Conservation (phyloP, 1,284 basidiomycete species). For the Tremellales sp. region DNA sequence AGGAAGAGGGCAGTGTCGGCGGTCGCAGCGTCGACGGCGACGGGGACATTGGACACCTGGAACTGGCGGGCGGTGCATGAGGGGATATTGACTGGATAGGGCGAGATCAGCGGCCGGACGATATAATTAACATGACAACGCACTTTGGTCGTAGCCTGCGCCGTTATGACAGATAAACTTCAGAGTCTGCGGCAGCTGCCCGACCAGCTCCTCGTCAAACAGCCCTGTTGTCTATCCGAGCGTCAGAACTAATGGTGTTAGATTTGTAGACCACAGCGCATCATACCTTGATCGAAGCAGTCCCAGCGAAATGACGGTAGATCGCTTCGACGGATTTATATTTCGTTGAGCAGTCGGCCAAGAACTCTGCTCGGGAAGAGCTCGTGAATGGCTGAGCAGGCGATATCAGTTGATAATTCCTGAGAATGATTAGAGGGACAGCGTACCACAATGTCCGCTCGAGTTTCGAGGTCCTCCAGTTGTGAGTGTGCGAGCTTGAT, state of each 20-base stretch:
- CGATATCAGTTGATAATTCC: no score
- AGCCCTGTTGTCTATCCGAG: slow-evolving; percentile 17
- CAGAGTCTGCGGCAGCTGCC: slow-evolving; percentile 8
- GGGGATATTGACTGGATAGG: slow-evolving; percentile 1
- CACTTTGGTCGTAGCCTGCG: slow-evolving; percentile 35
- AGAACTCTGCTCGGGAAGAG: slow-evolving; percentile 11
- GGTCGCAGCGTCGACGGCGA: slow-evolving; percentile 81
- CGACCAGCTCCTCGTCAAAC: slow-evolving; percentile 20
- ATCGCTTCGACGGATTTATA: slow-evolving; percentile 16
- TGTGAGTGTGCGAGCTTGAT: slow-evolving; percentile 17
- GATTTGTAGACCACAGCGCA: neutral
- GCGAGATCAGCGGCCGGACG: neutral
- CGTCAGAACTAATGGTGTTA: no score
- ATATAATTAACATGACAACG: slow-evolving; percentile 9
- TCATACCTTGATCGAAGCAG: slow-evolving; percentile 20
- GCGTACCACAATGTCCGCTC: slow-evolving; percentile 15
- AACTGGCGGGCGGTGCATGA: slow-evolving; percentile 30
- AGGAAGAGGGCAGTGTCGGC: slow-evolving; percentile 82
- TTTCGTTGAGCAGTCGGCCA: slow-evolving; percentile 8
- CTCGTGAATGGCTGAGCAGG: neutral
- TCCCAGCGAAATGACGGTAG: slow-evolving; percentile 24
- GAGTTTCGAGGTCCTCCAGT: slow-evolving; percentile 6
- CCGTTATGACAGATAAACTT: slow-evolving; percentile 18
- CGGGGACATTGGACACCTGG: slow-evolving; percentile 75
- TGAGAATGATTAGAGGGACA: no score